Conservation (phyloP, 1,139 yeast species). For the Blastobotrys aristatus region DNA sequence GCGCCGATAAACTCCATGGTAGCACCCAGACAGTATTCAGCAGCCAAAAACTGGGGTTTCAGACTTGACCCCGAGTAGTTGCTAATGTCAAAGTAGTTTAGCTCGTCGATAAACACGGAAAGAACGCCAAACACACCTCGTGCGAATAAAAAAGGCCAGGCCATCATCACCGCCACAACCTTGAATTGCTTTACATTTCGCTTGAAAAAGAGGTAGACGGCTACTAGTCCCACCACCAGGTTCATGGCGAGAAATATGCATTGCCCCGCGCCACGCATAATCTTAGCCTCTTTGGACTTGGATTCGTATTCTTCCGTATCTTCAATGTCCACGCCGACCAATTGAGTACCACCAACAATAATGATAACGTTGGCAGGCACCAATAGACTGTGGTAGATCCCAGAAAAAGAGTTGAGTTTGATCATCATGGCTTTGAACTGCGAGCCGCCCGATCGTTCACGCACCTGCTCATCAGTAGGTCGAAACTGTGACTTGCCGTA, state of each 20-base stretch:
- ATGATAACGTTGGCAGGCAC: constrained; percentile 26
- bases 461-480: constrained; percentile 10
- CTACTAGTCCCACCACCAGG: constrained; percentile 1
- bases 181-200: constrained; percentile 13
- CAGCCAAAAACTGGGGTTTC: constrained; percentile 16
- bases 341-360: constrained; percentile 25
- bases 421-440: neutral
- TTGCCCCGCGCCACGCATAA: constrained; percentile 27
- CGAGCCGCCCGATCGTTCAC: neutral
- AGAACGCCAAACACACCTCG: constrained; percentile 27
- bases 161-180: constrained; percentile 16
- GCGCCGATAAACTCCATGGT: constrained; percentile 20
- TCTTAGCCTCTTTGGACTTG: constrained; percentile 17
- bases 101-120: constrained; percentile 17
- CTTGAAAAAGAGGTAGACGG: constrained; percentile 10
- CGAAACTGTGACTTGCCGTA: constrained; percentile 7
- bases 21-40: constrained; percentile 23
- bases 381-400: constrained; percentile 21
- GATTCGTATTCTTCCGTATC: constrained; percentile 4
- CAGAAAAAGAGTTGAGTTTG: constrained; percentile 11
- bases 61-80: constrained; percentile 20
- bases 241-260: constrained; percentile 23
- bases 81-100: constrained; percentile 20
- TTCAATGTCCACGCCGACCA: constrained; percentile 14
- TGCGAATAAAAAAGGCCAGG: constrained; percentile 25